Evolutionary conservation across 2,329 filamentous ascomycete genomes (phyloP), one percentile per base, ranked within the genome.

Genomic region (Xylaria sp.): DNA sequence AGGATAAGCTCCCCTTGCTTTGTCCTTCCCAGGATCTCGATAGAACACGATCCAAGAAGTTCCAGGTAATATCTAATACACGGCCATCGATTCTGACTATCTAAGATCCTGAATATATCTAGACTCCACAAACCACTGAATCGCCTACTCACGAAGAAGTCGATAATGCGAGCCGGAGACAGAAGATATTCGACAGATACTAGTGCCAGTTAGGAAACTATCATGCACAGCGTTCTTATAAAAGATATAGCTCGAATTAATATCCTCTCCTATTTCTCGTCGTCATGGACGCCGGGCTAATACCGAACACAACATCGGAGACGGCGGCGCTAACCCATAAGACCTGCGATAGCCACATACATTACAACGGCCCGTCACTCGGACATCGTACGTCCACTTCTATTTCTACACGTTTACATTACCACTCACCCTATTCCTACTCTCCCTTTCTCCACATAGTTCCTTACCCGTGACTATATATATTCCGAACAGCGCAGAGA

Each of bases 281-380:
- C 15, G 1, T 6, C 47, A 27, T 70, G 38, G 67, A 61, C 5
- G 29, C 29, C 22, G 17, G 3, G 6, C n/a, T 3, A 33, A 54
- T n/a, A 6, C 25, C 20, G 7, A 36, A 2, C 22, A 31, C 15
- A 1, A 10, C 31, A 15, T 29, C 25, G 17, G 38, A 22, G 38
- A 56, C 60, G 27, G 42, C 56, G 7, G 9, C 6, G 1, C 59
- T 63, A n/a, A 13, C 15, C 11, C 42, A 63, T 11, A 57, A 63
- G 44, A 56, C 60, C 5, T 63, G 60, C 42, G 44, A 63, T 50
- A 33, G 22, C 29, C 31, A 57, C 7, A n/a, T 31, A 5, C 13
- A 63, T 50, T 63, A 51, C 44, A 9, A 29, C 6, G 60, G 60
- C 3, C 60, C 60, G 1, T 57, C 60, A 4, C 51, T 63, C 11